These are phyloP conservation scores for Emiliania huxleyi DNA, from an alignment of 78 protist species.

Conservation along the genomic window DNA sequence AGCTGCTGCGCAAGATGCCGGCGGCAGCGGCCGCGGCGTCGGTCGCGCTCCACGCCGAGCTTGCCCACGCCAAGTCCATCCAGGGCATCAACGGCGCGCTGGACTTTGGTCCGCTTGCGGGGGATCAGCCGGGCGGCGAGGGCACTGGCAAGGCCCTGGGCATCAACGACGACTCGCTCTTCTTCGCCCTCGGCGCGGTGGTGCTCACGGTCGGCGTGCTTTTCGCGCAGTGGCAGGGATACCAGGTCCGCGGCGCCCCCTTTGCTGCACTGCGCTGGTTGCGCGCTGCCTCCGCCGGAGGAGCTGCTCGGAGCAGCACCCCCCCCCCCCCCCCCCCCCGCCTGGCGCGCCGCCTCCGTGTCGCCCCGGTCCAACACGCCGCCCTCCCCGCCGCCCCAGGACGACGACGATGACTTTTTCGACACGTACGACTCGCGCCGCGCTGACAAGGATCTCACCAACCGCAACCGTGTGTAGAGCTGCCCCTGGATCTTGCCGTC, in stretches of 20 bases:
- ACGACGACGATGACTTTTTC: conserved; percentile 16
- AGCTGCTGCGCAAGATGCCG: neutral
- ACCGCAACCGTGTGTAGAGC: conserved; percentile 28
- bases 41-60: neutral
- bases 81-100: neutral
- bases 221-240: neutral
- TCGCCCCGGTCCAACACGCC: no score
- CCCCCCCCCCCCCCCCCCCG: no score
- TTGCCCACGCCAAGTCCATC: neutral
- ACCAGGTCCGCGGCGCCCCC: neutral
- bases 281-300: no score
- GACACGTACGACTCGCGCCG: conserved; percentile 27
- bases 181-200: neutral
- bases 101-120: conserved; percentile 20
- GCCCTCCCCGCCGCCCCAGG: no score
- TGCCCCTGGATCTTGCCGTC: no score
- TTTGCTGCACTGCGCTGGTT: no score
- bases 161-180: neutral
- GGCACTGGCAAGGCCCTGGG: conserved; percentile 22
- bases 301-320: no score
- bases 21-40: neutral
- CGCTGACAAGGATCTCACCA: neutral
- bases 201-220: neutral
- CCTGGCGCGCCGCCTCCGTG: no score
- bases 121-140: conserved; percentile 19